These are phyloP conservation scores for Rhizoclosmatium sp. DNA, from an alignment of 192 early-diverging fungal genomes.

Conservation along the genomic window DNA sequence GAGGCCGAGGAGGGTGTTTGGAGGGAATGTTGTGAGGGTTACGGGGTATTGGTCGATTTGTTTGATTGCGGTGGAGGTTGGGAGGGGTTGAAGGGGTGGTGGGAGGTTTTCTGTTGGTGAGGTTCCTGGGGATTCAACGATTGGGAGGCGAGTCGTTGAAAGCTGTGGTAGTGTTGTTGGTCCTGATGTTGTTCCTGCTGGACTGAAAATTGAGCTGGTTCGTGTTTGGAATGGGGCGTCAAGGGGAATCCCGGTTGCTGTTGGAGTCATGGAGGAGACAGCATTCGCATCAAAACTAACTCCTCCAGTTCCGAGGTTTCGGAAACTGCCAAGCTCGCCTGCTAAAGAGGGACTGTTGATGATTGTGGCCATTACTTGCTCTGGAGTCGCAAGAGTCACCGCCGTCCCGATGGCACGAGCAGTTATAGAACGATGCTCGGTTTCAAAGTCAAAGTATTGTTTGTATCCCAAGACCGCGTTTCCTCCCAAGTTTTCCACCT, in stretches of 20 bases:
- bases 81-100: neutral
- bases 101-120: constrained; percentile 11
- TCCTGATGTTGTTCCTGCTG: neutral
- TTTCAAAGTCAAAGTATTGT: constrained; percentile 82
- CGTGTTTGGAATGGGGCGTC: neutral
- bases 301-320: neutral
- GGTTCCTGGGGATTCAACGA: constrained; percentile 1
- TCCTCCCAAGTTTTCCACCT: constrained; percentile 75
- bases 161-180: neutral
- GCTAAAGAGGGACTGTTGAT: constrained; percentile 1
- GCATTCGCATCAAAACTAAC: neutral
- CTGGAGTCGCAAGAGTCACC: constrained; percentile 60
- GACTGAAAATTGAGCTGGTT: neutral
- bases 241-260: neutral
- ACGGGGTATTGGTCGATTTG: constrained; percentile 50
- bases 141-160: neutral
- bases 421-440: constrained; percentile 74
- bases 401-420: constrained; percentile 81
- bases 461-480: constrained; percentile 78
- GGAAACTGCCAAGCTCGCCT: neutral
- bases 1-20: constrained; percentile 54
- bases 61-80: neutral
- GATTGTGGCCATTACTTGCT: constrained; percentile 35
- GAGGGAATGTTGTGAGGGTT: constrained; percentile 62
- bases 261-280: neutral